phyloP scores from a whole-genome alignment of 179 eudicot species.

The Silene noctiflora region DNA sequence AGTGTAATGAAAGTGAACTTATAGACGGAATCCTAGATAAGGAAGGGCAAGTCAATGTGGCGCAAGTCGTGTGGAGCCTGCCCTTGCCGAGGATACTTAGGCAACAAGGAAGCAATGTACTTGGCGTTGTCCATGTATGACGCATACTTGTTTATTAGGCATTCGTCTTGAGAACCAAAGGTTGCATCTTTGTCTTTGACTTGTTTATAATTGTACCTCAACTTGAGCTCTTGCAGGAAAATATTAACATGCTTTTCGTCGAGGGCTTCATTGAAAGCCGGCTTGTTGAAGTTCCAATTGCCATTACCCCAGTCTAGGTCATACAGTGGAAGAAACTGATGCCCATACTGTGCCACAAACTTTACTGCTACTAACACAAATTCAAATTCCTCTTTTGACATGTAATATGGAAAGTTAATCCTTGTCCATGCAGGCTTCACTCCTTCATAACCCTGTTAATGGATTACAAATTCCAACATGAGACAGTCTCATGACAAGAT shows the following conservation, averaged over 20 bases:
- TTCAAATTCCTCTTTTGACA: slow-evolving; percentile 59
- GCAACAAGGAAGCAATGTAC: slow-evolving; percentile 41
- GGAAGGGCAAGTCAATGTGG: slow-evolving; percentile 40
- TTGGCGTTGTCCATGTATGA: slow-evolving; percentile 45
- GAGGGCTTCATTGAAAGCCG: slow-evolving; percentile 16
- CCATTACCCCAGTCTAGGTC: slow-evolving; percentile 65
- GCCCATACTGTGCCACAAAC: slow-evolving; percentile 55
- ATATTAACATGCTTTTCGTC: no score
- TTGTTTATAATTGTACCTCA: slow-evolving; percentile 29
- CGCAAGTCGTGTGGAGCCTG: slow-evolving; percentile 43
- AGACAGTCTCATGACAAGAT: no score
- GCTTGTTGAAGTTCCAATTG: slow-evolving; percentile 47
- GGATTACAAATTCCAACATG: not conserved
- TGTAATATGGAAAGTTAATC: slow-evolving; percentile 75
- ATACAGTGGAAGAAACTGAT: slow-evolving; percentile 62
- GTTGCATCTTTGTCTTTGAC: not conserved
- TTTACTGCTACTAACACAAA: slow-evolving; percentile 51
- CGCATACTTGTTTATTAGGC: slow-evolving; percentile 19
- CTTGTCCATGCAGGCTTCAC: slow-evolving; percentile 65
- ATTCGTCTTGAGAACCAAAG: not conserved
- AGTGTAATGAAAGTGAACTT: not conserved
- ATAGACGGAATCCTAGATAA: slow-evolving; percentile 28
- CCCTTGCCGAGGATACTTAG: slow-evolving; percentile 35
- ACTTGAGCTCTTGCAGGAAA: slow-evolving; percentile 18
- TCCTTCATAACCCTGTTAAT: slow-evolving; percentile 56